phyloP scores from a whole-genome alignment of 202 grass and related monocot species.

The Brachypodium distachyon region DNA sequence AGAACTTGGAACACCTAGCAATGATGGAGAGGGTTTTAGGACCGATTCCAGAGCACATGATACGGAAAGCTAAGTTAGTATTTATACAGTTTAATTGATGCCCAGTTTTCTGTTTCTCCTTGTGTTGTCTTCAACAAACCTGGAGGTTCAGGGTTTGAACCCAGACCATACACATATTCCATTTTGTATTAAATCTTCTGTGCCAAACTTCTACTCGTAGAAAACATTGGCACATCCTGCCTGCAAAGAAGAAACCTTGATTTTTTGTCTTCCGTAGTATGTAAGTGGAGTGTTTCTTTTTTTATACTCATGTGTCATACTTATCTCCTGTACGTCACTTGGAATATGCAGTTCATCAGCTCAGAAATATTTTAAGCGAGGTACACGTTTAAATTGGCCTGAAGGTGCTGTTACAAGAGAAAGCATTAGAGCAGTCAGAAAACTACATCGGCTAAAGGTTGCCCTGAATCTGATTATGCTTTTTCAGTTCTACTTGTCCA shows the following conservation, averaged over 20 bases:
- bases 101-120: background rate
- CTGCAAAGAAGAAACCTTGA: background rate
- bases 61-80: slow-evolving; percentile 58
- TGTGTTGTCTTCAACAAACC: background rate
- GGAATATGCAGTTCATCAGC: slow-evolving; percentile 57
- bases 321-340: slow-evolving; percentile 12
- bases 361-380: slow-evolving; percentile 84
- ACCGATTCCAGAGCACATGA: slow-evolving; percentile 72
- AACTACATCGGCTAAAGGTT: slow-evolving; percentile 74
- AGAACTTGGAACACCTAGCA: slow-evolving; percentile 89
- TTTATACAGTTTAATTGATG: background rate
- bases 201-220: background rate
- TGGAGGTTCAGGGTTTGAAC: background rate
- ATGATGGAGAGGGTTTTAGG: slow-evolving; percentile 99
- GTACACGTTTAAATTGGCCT: slow-evolving; percentile 78
- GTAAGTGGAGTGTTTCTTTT: too few species aligned
- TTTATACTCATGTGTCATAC: slow-evolving; percentile 6
- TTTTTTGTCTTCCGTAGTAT: background rate
- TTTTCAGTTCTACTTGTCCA: background rate
- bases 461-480: slow-evolving; percentile 1
- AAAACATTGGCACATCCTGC: background rate
- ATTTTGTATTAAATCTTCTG: background rate
- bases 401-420: slow-evolving; percentile 85
- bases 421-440: slow-evolving; percentile 77
- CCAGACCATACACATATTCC: background rate